Evolutionary conservation across 2,329 filamentous ascomycete genomes (phyloP).

Genomic region (Fusarium multiceps): DNA sequence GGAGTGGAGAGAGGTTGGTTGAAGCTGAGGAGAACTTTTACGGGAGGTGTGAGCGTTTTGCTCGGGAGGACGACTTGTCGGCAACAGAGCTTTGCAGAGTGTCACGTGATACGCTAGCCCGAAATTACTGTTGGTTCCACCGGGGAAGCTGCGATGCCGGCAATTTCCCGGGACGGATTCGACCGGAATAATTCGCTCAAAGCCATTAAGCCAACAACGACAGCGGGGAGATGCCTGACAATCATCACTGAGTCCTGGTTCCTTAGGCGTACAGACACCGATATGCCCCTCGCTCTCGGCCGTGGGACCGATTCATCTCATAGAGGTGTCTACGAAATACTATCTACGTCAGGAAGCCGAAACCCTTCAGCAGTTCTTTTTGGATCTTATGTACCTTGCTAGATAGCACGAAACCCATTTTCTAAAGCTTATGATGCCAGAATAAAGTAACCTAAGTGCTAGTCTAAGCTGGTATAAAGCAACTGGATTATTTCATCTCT

Average conservation of each 20-base stretch:
- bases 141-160: constrained; percentile 44
- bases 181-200: constrained; percentile 45
- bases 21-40: constrained; percentile 62
- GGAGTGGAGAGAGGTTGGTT: constrained; percentile 68
- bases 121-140: constrained; percentile 44
- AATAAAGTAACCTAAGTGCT: not conserved
- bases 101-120: constrained; percentile 54
- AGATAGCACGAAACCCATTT: not conserved
- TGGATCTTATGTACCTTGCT: not conserved
- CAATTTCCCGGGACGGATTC: constrained; percentile 47
- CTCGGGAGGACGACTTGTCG: constrained; percentile 57
- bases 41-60: constrained; percentile 61
- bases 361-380: not conserved
- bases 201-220: constrained; percentile 5
- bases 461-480: not conserved
- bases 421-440: not conserved
- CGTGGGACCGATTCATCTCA: not conserved
- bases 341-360: not conserved
- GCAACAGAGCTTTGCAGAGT: constrained; percentile 55
- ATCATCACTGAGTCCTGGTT: constrained; percentile 16
- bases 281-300: not conserved
- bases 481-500: not conserved
- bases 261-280: constrained; percentile 3
- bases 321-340: not conserved
- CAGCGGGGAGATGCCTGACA: constrained; percentile 18